Conservation (phyloP, 23 red algal species). For the Pyropia yezoensis region DNA sequence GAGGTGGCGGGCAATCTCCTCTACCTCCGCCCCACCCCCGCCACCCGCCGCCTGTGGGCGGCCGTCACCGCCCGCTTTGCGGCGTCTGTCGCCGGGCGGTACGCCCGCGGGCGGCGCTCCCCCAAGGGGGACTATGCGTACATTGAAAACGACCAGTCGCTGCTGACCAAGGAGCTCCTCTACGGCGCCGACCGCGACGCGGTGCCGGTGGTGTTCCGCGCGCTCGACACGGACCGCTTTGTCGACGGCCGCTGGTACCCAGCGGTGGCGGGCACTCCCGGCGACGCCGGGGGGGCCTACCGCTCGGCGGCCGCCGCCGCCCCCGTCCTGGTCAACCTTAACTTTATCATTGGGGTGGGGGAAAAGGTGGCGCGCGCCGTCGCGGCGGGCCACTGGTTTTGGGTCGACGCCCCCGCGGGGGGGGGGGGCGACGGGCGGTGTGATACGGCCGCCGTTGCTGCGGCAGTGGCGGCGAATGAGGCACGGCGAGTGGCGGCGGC, state of each 20-base stretch:
- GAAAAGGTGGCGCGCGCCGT: slow-evolving; percentile 42
- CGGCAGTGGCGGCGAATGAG: no score
- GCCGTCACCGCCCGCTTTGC: slow-evolving; percentile 52
- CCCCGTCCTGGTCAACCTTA: slow-evolving; percentile 62
- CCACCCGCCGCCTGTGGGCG: slow-evolving; percentile 34
- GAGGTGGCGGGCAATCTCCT: slow-evolving; percentile 76
- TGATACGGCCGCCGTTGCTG: no score
- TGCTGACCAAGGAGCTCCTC: slow-evolving; percentile 44
- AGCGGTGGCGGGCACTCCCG: neutral
- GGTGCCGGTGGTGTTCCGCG: slow-evolving; percentile 39
- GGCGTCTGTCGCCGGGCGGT: slow-evolving; percentile 18
- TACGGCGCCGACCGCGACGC: slow-evolving; percentile 16
- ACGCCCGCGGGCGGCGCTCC: slow-evolving; percentile 11
- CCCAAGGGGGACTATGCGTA: slow-evolving; percentile 13
- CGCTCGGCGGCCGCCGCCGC: slow-evolving; percentile 7
- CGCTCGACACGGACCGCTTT: slow-evolving; percentile 55
- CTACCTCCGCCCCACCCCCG: slow-evolving; percentile 51
- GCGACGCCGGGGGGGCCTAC: slow-evolving; percentile 21
- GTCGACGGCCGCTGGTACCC: slow-evolving; percentile 66
- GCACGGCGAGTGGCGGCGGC: no score
- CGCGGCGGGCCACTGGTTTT: slow-evolving; percentile 49
- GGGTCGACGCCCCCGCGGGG: neutral
- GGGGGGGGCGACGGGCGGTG: no score
- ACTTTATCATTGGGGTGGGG: slow-evolving; percentile 56
- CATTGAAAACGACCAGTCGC: slow-evolving; percentile 75